These are phyloP conservation scores for Grosmannia penicillata DNA, from an alignment of 2,329 filamentous ascomycete species.

Conservation along the genomic window DNA sequence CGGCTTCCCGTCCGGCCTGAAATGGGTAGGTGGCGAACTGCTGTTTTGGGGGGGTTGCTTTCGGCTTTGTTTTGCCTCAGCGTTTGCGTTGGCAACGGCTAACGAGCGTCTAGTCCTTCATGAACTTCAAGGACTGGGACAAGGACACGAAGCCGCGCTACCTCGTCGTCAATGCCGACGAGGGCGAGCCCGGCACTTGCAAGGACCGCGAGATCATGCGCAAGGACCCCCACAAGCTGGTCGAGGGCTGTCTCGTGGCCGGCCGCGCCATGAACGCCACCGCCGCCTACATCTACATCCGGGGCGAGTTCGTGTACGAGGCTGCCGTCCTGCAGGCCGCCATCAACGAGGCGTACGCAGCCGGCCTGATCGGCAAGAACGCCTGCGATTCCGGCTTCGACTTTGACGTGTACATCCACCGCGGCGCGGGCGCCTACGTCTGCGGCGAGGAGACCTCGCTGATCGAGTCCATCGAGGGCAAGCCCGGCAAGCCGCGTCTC, in stretches of 20 bases:
- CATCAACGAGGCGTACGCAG: slow-evolving; percentile 95
- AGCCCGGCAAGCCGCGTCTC: slow-evolving; percentile 93
- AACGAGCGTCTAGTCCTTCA: slow-evolving; percentile 67
- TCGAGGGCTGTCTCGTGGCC: slow-evolving; percentile 92
- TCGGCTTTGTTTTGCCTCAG: background rate
- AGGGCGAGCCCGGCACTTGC: slow-evolving; percentile 97
- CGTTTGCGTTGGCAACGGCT: background rate
- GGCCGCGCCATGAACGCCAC: slow-evolving; percentile 98
- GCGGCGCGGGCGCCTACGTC: slow-evolving; percentile 92
- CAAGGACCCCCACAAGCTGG: slow-evolving; percentile 97
- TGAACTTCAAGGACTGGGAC: slow-evolving; percentile 99
- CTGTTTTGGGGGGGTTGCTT: background rate
- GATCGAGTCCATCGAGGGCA: slow-evolving; percentile 96
- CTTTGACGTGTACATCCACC: slow-evolving; percentile 94
- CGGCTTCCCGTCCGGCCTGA: slow-evolving; percentile 93
- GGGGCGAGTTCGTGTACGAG: slow-evolving; percentile 95
- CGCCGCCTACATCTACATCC: slow-evolving; percentile 98
- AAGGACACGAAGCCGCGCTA: slow-evolving; percentile 94
- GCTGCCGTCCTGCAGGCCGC: slow-evolving; percentile 84
- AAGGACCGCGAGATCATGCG: slow-evolving; percentile 99
- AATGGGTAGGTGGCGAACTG: slow-evolving; percentile 61
- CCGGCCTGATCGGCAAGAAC: slow-evolving; percentile 93
- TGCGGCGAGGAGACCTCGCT: slow-evolving; percentile 97
- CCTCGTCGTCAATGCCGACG: slow-evolving; percentile 94
- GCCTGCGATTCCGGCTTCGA: slow-evolving; percentile 94